Evolutionary conservation across 352 stramenopile species (phyloP), one percentile per base, ranked within the genome.

Genomic region (Phytophthora fragariae): DNA sequence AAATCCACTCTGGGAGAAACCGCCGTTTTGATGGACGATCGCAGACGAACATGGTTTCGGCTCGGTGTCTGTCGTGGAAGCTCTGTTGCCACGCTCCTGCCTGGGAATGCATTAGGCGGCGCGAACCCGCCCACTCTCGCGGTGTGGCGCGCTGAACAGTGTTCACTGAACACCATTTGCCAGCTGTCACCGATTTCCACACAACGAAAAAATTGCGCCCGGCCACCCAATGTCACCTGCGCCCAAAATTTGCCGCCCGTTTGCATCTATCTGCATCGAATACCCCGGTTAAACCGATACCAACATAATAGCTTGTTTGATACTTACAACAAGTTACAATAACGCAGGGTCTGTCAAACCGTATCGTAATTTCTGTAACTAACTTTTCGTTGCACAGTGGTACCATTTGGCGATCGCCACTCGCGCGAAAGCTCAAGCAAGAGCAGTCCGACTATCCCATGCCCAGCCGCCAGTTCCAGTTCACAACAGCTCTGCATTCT

Each of bases 1-100:
- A 64, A 70, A 70, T 70, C 63, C 54, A 70, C 37, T 31, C 12
- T 5, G 35, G 50, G 37, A 33, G 15, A 55, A 62, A 62, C 62
- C 3, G 54, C 39, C 63, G n/a, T 39, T 63, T 70, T 70, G 63
- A 52, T 57, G 33, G 63, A 68, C 62, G 62, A 62, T 68, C 62
- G 62, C 49, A 65, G 46, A 67, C 60, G 61, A 60, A 53, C 61
- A 52, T 7, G 41, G 17, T 47, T 47, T 37, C 35, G 29, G 17
- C n/a, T 35, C 31, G 7, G 41, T 49, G 41, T 49, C 41, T 14
- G 12, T 14, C 14, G 41, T 14, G 14, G 9, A 2, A 12, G 9
- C 10, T 15, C 35, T 12, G 35, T 41, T 41, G 35, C 35, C 35
- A 27, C 24, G 24, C 24, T 27, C 24, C 24, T 27, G 24, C 24